Evolutionary conservation across 306 rosid species (phyloP).

Genomic region (Quercus suber): DNA sequence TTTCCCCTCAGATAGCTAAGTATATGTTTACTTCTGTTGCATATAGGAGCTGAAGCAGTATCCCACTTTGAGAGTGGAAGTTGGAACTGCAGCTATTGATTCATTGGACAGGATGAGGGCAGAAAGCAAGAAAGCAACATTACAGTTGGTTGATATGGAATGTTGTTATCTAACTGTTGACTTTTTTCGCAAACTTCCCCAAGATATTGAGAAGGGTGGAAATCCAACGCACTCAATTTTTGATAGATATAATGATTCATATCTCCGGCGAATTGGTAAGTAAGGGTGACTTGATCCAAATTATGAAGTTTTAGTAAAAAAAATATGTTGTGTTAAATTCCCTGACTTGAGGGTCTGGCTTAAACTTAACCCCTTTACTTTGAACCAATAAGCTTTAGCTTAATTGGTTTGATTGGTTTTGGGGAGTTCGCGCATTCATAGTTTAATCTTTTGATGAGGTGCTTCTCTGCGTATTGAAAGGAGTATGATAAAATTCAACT

Average conservation of each 20-base stretch:
- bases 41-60: constrained; percentile 81
- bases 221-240: constrained; percentile 88
- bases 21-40: constrained; percentile 7
- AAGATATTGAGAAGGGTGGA: constrained; percentile 93
- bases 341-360: background rate
- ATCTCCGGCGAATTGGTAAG: constrained; percentile 82
- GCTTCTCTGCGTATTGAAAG: background rate
- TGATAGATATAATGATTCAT: constrained; percentile 85
- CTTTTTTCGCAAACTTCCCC: constrained; percentile 90
- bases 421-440: background rate
- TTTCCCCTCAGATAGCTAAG: background rate
- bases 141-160: constrained; percentile 88
- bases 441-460: background rate
- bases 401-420: background rate
- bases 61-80: constrained; percentile 85
- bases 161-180: constrained; percentile 83
- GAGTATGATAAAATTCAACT: background rate
- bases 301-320: no score
- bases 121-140: constrained; percentile 83
- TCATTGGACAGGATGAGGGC: constrained; percentile 84
- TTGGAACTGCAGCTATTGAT: constrained; percentile 73
- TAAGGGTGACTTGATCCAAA: background rate
- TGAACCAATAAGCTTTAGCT: background rate
- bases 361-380: background rate
- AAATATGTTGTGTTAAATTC: background rate